phyloP scores from a whole-genome alignment of 352 stramenopile species.

The Phytophthora pistaciae region DNA sequence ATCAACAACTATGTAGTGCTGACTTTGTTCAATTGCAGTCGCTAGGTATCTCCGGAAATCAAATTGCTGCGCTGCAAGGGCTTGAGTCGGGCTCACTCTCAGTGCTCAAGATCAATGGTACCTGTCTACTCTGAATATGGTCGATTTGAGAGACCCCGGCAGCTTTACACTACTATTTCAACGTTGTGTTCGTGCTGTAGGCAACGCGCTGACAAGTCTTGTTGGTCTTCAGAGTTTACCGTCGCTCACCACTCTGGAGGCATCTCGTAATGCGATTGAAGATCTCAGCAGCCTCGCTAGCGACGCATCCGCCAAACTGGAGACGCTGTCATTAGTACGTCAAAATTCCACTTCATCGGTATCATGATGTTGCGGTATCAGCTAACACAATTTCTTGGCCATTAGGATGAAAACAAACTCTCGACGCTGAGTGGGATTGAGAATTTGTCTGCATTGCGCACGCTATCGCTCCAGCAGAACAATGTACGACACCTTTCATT shows the following conservation, averaged over 20 bases:
- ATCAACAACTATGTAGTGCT: background rate
- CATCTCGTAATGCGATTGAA: constrained; percentile 59
- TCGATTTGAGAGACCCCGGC: background rate
- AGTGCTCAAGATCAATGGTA: constrained; percentile 74
- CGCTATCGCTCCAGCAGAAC: constrained; percentile 67
- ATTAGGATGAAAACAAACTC: constrained; percentile 79
- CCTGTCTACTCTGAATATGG: background rate
- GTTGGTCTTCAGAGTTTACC: constrained; percentile 55
- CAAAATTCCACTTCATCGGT: background rate
- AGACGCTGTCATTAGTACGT: constrained; percentile 62
- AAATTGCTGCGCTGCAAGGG: constrained; percentile 64
- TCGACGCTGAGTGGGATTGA: constrained; percentile 64
- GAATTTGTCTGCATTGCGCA: constrained; percentile 46
- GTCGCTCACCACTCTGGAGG: constrained; percentile 63
- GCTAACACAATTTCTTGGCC: background rate
- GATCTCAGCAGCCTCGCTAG: constrained; percentile 46
- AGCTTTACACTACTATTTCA: background rate
- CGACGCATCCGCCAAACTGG: constrained; percentile 55
- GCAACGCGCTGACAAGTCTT: constrained; percentile 62
- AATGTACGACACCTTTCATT: constrained; percentile 40
- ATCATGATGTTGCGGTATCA: background rate
- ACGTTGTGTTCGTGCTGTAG: constrained; percentile 24
- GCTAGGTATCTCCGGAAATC: constrained; percentile 76
- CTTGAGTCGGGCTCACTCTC: constrained; percentile 58
- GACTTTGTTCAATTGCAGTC: constrained; percentile 35